Percentiles rank a stretch among this genome's conserved stretches.
phyloP scores from a whole-genome alignment of 768 basidiomycete species.

The Rhizopogon rudus region DNA sequence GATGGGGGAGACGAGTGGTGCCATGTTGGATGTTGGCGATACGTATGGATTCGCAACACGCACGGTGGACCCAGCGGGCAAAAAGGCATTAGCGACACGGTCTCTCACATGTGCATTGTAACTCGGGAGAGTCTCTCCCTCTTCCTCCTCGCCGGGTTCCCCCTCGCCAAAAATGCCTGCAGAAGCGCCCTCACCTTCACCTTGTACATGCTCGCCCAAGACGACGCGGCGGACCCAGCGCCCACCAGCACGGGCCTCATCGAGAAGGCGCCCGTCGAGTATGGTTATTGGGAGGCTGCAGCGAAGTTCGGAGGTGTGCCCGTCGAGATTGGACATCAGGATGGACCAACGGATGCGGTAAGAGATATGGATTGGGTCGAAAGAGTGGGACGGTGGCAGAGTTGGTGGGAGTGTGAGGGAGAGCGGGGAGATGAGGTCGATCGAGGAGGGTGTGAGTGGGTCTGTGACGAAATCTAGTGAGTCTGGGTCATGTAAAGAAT shows the following conservation, averaged over 20 bases:
- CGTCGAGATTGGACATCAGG: constrained; percentile 79
- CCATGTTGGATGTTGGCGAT: constrained; percentile 21
- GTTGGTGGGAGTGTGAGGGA: constrained; percentile 54
- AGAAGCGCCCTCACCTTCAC: constrained; percentile 3
- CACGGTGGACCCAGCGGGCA: constrained; percentile 58
- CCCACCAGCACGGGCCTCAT: constrained; percentile 71
- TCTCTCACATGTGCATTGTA: constrained; percentile 90
- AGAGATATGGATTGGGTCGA: constrained; percentile 69
- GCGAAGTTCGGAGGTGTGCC: constrained; percentile 90
- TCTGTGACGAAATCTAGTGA: not conserved
- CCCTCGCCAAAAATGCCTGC: constrained; percentile 35
- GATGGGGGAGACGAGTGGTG: constrained; percentile 18
- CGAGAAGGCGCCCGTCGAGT: constrained; percentile 65
- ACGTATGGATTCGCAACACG: constrained; percentile 66
- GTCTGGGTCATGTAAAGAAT: constrained; percentile 5
- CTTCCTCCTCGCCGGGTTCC: constrained; percentile 40
- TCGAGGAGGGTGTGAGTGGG: not conserved
- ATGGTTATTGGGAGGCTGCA: constrained; percentile 89
- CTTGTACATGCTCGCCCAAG: constrained; percentile 32
- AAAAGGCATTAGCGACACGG: constrained; percentile 75
- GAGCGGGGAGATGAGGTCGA: constrained; percentile 57
- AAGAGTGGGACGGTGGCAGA: constrained; percentile 62
- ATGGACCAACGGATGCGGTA: constrained; percentile 84
- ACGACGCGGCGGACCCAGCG: constrained; percentile 73
- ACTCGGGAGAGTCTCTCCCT: constrained; percentile 75